Conservation (phyloP, 2,329 filamentous ascomycete genomes). For the Pezicula neosporulosa region DNA sequence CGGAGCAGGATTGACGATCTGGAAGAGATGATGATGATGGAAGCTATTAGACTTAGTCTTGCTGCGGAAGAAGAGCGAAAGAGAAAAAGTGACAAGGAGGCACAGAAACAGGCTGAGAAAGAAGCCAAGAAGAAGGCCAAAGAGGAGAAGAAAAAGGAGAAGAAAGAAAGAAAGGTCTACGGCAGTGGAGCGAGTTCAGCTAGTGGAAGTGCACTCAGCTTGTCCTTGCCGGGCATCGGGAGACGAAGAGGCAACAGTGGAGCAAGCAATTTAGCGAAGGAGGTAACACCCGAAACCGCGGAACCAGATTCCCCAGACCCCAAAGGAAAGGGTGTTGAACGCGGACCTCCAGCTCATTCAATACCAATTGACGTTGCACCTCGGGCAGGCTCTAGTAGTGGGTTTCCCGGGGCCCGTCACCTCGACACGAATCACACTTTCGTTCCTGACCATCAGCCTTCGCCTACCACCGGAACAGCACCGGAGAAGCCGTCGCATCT, state of each 20-base stretch:
- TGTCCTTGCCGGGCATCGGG: conserved; percentile 46
- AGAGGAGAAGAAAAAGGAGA: conserved; percentile 67
- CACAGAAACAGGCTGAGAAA: conserved; percentile 79
- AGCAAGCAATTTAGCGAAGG: conserved; percentile 56
- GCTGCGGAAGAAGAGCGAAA: conserved; percentile 91
- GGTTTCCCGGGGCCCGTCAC: conserved; percentile 17
- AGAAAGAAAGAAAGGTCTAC: conserved; percentile 55
- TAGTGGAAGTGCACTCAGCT: conserved; percentile 62
- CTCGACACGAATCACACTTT: conserved; percentile 15
- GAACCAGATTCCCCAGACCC: conserved; percentile 20
- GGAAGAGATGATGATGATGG: conserved; percentile 98
- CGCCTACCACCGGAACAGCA: conserved; percentile 37
- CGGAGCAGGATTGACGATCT: conserved; percentile 76
- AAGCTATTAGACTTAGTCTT: conserved; percentile 88
- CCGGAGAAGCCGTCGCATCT: conserved; percentile 66
- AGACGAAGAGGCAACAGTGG: conserved; percentile 57
- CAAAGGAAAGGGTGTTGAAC: conserved; percentile 72
- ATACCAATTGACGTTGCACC: conserved; percentile 16
- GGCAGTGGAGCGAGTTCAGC: conserved; percentile 44
- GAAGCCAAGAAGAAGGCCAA: conserved; percentile 83
- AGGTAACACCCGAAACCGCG: conserved; percentile 47
- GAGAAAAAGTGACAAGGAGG: conserved; percentile 77
- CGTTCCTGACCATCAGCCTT: conserved; percentile 35
- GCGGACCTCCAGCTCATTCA: conserved; percentile 27
- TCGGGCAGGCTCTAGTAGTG: conserved; percentile 10